Percentiles rank a stretch among this genome's conserved stretches.
These are phyloP conservation scores for Citropsis articulata DNA, from an alignment of 345 rosid genomes.

Conservation along the genomic window DNA sequence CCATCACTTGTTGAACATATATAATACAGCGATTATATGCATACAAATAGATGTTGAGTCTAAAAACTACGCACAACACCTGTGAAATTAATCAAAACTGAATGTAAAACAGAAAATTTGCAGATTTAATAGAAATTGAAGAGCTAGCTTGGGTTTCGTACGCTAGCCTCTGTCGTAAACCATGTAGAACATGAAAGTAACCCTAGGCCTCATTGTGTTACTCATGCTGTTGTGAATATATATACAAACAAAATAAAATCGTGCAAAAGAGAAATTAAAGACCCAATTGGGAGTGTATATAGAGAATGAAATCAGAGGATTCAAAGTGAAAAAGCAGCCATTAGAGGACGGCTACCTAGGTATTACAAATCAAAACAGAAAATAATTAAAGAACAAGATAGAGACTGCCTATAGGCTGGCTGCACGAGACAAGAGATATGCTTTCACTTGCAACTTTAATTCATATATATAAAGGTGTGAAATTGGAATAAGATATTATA, in stretches of 20 bases:
- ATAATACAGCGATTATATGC: too few species aligned
- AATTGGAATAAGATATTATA: neutral
- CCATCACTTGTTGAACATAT: conserved; percentile 13
- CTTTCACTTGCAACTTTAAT: neutral
- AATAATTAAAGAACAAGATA: neutral
- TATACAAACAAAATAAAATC: neutral
- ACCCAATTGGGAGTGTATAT: neutral
- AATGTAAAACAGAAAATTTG: too few species aligned
- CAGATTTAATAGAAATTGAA: neutral
- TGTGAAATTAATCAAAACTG: neutral
- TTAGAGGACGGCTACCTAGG: neutral
- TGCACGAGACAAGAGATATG: neutral
- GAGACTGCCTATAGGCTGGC: neutral
- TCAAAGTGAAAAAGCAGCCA: neutral
- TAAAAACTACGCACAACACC: conserved; percentile 19
- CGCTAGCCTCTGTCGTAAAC: conserved; percentile 41
- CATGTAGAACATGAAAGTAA: conserved; percentile 27
- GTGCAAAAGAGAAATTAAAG: neutral
- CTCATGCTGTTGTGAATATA: conserved; percentile 24
- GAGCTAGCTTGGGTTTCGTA: neutral
- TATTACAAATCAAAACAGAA: neutral
- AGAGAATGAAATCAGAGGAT: neutral
- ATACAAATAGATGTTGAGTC: conserved; percentile 15
- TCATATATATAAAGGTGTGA: neutral
- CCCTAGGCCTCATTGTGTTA: conserved; percentile 41